Conservation (phyloP, 1,284 basidiomycete species). For the Moniliophthora roreri region DNA sequence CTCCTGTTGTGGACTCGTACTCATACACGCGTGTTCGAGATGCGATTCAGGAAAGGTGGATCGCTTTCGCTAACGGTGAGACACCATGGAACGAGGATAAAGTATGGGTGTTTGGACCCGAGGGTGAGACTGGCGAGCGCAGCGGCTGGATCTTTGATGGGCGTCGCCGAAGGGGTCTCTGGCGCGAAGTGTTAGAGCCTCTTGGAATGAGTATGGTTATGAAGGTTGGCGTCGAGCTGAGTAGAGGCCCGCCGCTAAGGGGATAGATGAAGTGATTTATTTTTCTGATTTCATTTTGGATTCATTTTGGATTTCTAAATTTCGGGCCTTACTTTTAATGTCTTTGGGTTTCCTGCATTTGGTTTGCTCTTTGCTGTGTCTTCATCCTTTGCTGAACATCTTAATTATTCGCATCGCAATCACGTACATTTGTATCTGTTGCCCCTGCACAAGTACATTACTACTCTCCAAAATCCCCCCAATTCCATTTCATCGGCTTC, state of each 20-base stretch:
- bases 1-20: constrained; percentile 59
- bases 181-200: constrained; percentile 65
- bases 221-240: constrained; percentile 70
- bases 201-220: constrained; percentile 64
- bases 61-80: constrained; percentile 71
- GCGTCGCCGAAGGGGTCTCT: constrained; percentile 44
- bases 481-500: too few relatives aligned
- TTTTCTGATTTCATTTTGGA: neutral
- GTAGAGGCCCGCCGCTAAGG: constrained; percentile 54
- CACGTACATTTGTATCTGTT: too few relatives aligned
- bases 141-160: constrained; percentile 55
- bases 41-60: constrained; percentile 68
- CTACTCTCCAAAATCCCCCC: too few relatives aligned
- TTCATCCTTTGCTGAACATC: too few relatives aligned
- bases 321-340: too few relatives aligned
- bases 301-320: neutral
- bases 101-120: constrained; percentile 74
- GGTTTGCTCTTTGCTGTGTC: too few relatives aligned
- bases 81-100: constrained; percentile 66
- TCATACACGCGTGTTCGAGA: constrained; percentile 64
- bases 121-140: constrained; percentile 67
- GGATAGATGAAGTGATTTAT: neutral
- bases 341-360: too few relatives aligned
- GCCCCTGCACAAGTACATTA: too few relatives aligned
- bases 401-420: too few relatives aligned